These are phyloP conservation scores for Aspergillus sclerotialis DNA, from an alignment of 2,329 filamentous ascomycete species.

Conservation along the genomic window DNA sequence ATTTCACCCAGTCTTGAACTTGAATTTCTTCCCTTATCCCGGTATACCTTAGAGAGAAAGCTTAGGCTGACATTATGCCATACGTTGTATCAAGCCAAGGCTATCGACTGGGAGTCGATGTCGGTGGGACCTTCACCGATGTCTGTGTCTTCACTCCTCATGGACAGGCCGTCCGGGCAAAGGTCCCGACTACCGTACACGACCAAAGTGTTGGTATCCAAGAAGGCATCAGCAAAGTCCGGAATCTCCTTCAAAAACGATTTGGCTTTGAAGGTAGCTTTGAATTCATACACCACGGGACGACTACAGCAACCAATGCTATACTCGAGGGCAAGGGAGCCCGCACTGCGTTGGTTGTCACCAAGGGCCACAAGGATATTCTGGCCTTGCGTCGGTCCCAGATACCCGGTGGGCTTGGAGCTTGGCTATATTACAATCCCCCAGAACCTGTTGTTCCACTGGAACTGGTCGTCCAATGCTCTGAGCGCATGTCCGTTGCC, in stretches of 20 bases:
- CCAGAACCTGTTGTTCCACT: conserved; percentile 44
- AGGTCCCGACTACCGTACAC: conserved; percentile 39
- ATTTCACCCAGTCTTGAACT: too few relatives aligned
- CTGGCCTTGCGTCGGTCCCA: conserved; percentile 42
- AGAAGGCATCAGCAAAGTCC: conserved; percentile 39
- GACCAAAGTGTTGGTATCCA: conserved; percentile 45
- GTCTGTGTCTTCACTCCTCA: conserved; percentile 42
- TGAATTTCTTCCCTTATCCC: background rate
- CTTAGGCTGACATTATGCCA: background rate
- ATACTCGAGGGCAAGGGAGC: conserved; percentile 45
- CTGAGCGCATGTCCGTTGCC: conserved; percentile 38
- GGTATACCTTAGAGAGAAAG: background rate
- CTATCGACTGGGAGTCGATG: conserved; percentile 20
- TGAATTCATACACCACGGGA: conserved; percentile 45
- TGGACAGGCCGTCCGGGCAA: conserved; percentile 39
- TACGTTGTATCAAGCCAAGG: conserved; percentile 3
- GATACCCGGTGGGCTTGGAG: conserved; percentile 45
- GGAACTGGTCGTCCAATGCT: conserved; percentile 41
- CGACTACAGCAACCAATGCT: conserved; percentile 45
- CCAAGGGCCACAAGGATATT: conserved; percentile 45
- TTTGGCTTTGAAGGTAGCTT: conserved; percentile 40
- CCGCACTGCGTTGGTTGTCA: conserved; percentile 42
- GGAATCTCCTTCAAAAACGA: conserved; percentile 30
- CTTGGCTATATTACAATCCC: conserved; percentile 44
- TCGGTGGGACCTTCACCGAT: conserved; percentile 42